phyloP scores from a whole-genome alignment of 192 early-diverging fungal species.

The Coemansia sp. region DNA sequence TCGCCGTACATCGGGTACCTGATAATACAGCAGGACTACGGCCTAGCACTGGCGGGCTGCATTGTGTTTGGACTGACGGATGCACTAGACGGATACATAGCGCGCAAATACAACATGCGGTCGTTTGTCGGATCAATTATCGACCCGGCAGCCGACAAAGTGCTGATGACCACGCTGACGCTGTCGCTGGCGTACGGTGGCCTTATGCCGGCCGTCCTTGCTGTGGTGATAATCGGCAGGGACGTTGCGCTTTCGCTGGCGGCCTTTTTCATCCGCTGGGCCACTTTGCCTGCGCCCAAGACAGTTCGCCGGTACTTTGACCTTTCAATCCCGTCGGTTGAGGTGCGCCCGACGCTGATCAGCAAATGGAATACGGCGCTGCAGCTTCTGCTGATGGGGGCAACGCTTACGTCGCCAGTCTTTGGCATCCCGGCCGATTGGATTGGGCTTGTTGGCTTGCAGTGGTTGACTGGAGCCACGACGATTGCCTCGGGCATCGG shows the following conservation, averaged over 20 bases:
- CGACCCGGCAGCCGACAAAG: constrained; percentile 93
- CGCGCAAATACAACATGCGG: constrained; percentile 80
- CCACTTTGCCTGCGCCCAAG: constrained; percentile 84
- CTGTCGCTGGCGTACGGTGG: constrained; percentile 69
- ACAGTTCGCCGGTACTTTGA: constrained; percentile 84
- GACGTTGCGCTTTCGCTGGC: constrained; percentile 78
- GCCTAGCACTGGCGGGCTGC: constrained; percentile 71
- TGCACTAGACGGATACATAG: constrained; percentile 86
- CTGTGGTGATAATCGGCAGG: constrained; percentile 78
- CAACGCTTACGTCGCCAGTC: constrained; percentile 70
- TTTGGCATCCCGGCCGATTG: constrained; percentile 62
- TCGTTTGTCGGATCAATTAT: constrained; percentile 85
- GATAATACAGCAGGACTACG: constrained; percentile 72
- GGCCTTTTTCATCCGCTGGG: constrained; percentile 83
- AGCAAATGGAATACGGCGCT: constrained; percentile 90
- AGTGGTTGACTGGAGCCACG: constrained; percentile 63
- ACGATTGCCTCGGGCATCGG: constrained; percentile 77
- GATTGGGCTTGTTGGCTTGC: constrained; percentile 59
- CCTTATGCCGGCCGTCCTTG: constrained; percentile 74
- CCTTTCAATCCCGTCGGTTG: constrained; percentile 83
- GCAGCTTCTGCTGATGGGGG: constrained; percentile 79
- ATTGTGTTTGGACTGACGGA: constrained; percentile 84
- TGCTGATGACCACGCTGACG: constrained; percentile 86
- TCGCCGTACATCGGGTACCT: constrained; percentile 89
- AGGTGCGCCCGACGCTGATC: constrained; percentile 83